Conservation (phyloP, 2,329 filamentous ascomycete genomes). For the Calonectria pseudoreteaudii region DNA sequence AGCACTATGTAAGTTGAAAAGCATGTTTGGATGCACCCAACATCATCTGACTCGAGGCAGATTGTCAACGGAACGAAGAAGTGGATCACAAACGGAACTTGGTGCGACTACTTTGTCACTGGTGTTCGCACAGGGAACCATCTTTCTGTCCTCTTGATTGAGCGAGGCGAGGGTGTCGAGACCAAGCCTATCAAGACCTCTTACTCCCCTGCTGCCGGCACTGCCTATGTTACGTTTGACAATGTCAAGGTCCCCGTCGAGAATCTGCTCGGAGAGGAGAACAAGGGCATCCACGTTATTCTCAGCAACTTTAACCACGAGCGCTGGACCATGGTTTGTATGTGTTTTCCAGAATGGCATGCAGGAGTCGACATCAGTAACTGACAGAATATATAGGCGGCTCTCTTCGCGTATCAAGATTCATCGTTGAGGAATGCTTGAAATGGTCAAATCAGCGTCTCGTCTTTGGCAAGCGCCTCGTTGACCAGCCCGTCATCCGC, state of each 20-base stretch:
- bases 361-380: not conserved
- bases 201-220: slow-evolving; percentile 84
- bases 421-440: slow-evolving; percentile 83
- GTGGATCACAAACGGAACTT: slow-evolving; percentile 88
- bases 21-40: slow-evolving; percentile 12
- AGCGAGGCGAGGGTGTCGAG: slow-evolving; percentile 79
- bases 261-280: slow-evolving; percentile 83
- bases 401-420: slow-evolving; percentile 73
- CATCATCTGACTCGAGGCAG: slow-evolving; percentile 34
- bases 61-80: slow-evolving; percentile 82
- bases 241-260: slow-evolving; percentile 86
- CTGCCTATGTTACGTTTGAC: slow-evolving; percentile 84
- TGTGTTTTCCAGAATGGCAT: slow-evolving; percentile 38
- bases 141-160: slow-evolving; percentile 81
- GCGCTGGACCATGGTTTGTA: slow-evolving; percentile 80
- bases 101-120: slow-evolving; percentile 85
- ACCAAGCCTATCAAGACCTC: slow-evolving; percentile 83
- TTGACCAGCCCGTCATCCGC: slow-evolving; percentile 85
- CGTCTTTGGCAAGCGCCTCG: slow-evolving; percentile 84
- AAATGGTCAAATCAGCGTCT: slow-evolving; percentile 91
- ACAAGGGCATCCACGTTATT: slow-evolving; percentile 88
- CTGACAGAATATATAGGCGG: slow-evolving; percentile 52
- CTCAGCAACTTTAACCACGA: slow-evolving; percentile 92
- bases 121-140: slow-evolving; percentile 84
- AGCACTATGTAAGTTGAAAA: slow-evolving; percentile 70